phyloP scores from a whole-genome alignment of 2,329 filamentous ascomycete species.

The Simplicillium aogashimaense region DNA sequence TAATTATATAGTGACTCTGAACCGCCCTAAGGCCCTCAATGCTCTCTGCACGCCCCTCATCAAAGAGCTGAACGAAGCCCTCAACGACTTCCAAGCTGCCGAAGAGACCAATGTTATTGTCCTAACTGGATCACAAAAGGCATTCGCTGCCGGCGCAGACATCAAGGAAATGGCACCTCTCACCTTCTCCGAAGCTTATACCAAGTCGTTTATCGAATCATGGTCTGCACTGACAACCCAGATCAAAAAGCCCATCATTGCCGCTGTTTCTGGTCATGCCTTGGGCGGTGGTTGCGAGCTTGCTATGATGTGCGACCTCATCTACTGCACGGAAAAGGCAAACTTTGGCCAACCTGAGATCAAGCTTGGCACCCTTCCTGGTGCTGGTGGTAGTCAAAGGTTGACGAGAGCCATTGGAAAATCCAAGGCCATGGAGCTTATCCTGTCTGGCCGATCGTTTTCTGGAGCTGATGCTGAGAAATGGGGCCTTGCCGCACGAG shows the following conservation, averaged over 20 bases:
- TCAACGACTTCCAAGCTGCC: slow-evolving; percentile 60
- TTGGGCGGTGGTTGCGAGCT: slow-evolving; percentile 94
- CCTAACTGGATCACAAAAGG: slow-evolving; percentile 79
- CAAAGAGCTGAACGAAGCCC: slow-evolving; percentile 73
- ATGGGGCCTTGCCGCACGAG: slow-evolving; percentile 82
- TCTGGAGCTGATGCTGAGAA: slow-evolving; percentile 73
- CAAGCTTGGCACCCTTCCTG: slow-evolving; percentile 86
- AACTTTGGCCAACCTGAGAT: slow-evolving; percentile 97
- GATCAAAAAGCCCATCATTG: slow-evolving; percentile 89
- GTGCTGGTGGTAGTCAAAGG: slow-evolving; percentile 83
- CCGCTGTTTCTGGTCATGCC: slow-evolving; percentile 88
- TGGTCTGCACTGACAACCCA: slow-evolving; percentile 81
- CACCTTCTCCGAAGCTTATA: slow-evolving; percentile 81
- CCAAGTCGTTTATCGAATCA: slow-evolving; percentile 82
- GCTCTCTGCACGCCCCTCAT: slow-evolving; percentile 88
- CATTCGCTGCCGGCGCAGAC: slow-evolving; percentile 92
- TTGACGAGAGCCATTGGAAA: slow-evolving; percentile 77
- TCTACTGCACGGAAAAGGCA: slow-evolving; percentile 79
- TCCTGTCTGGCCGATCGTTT: slow-evolving; percentile 78
- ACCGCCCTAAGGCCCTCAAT: slow-evolving; percentile 92
- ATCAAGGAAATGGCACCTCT: slow-evolving; percentile 98
- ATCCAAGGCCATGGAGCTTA: slow-evolving; percentile 82
- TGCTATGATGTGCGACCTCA: slow-evolving; percentile 92
- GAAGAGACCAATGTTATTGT: slow-evolving; percentile 66
- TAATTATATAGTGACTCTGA: slow-evolving; percentile 62